Conservation (phyloP, 495 filamentous ascomycete genomes). For the Pseudomonodictys pantanalensis region DNA sequence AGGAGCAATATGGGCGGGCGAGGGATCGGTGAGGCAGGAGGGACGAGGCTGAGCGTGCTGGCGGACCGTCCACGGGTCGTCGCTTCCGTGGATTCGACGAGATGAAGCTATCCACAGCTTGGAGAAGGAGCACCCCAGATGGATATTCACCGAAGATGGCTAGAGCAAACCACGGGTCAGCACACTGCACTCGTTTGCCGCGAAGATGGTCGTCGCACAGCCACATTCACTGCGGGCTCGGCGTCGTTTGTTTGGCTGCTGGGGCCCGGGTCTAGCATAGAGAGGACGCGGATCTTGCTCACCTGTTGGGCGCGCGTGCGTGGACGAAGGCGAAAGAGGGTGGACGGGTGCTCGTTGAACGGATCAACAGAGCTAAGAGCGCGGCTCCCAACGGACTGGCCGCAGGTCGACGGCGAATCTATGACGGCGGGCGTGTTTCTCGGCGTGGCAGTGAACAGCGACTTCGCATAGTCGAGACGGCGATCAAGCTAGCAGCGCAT, state of each 20-base stretch:
- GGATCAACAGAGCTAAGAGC: conserved; percentile 18
- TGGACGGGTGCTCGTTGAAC: background rate
- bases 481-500: background rate
- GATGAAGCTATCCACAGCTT: background rate
- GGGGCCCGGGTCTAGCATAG: background rate
- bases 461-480: background rate
- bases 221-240: conserved; percentile 3
- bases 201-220: conserved; percentile 2
- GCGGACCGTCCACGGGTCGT: background rate
- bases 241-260: conserved; percentile 4
- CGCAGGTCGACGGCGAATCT: background rate
- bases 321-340: background rate
- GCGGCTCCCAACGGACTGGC: conserved; percentile 4
- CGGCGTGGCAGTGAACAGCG: conserved; percentile 25
- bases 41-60: conserved; percentile 24
- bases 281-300: conserved; percentile 15
- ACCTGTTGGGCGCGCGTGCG: conserved; percentile 18
- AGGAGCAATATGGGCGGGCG: conserved; percentile 24
- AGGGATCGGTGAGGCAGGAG: conserved; percentile 3
- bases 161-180: conserved; percentile 18
- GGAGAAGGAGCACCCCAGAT: background rate
- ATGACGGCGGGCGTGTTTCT: background rate
- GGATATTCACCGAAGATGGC: conserved; percentile 4
- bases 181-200: background rate
- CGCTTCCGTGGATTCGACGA: background rate